Conservation (phyloP, 202 grass and related monocot genomes). For the Elaeis oleifera region DNA sequence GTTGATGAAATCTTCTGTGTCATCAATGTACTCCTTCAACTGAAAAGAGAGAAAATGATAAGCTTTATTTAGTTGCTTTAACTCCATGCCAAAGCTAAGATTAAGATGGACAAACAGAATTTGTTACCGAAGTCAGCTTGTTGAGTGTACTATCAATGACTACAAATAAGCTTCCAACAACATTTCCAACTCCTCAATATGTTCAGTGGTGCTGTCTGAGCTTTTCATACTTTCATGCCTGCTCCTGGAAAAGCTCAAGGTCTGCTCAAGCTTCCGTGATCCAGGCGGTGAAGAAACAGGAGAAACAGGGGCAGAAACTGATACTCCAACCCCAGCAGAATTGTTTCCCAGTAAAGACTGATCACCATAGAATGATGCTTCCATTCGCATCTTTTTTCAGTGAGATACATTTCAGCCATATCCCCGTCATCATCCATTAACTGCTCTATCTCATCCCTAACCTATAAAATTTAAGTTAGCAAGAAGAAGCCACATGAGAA, state of each 20-base stretch:
- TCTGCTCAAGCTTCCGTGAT: slow-evolving; percentile 66
- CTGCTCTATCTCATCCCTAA: slow-evolving; percentile 96
- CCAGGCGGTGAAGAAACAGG: slow-evolving; percentile 74
- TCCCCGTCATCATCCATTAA: slow-evolving; percentile 98
- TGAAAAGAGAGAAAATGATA: slow-evolving; percentile 31
- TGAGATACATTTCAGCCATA: slow-evolving; percentile 99
- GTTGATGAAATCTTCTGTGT: slow-evolving; percentile 99
- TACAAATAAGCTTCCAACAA: slow-evolving; percentile 94
- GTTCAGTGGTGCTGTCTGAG: slow-evolving; percentile 73
- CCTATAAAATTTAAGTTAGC: slow-evolving; percentile 32
- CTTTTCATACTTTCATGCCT: slow-evolving; percentile 73
- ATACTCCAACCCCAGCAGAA: slow-evolving; percentile 38
- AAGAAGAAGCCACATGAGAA: too few species aligned
- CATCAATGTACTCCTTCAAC: slow-evolving; percentile 98
- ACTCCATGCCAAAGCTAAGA: neutral
- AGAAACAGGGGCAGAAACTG: slow-evolving; percentile 81
- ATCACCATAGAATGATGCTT: slow-evolving; percentile 72
- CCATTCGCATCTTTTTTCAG: slow-evolving; percentile 64
- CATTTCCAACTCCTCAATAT: slow-evolving; percentile 92
- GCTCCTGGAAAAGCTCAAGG: slow-evolving; percentile 79
- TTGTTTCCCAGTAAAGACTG: slow-evolving; percentile 57
- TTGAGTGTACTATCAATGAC: slow-evolving; percentile 88
- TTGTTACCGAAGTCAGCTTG: slow-evolving; percentile 83
- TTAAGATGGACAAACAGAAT: neutral
- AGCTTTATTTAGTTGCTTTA: too few species aligned